Evolutionary conservation across 1,284 basidiomycete genomes (phyloP).

Genomic region (Rhodotorula glutinis): DNA sequence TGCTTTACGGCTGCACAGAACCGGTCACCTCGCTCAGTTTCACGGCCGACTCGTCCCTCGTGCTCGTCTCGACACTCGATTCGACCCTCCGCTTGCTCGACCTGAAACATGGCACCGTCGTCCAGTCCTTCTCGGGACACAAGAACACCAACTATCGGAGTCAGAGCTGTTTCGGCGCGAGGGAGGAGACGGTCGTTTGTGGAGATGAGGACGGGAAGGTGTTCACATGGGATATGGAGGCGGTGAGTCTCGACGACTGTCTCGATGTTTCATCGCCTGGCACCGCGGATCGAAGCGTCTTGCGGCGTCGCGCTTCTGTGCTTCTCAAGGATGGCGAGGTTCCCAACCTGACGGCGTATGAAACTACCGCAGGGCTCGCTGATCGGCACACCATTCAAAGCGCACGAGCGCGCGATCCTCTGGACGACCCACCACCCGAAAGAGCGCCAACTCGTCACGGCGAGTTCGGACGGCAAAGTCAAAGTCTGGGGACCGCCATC

Average conservation of each 20-base stretch:
- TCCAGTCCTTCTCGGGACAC: conserved; percentile 83
- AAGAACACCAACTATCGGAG: conserved; percentile 69
- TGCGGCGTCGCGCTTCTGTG: too few species aligned
- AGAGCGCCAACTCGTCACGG: conserved; percentile 23
- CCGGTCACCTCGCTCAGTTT: conserved; percentile 79
- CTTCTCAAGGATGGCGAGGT: too few species aligned
- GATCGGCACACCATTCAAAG: conserved; percentile 66
- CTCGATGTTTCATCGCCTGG: too few species aligned
- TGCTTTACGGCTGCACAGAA: conserved; percentile 53
- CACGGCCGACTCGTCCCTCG: conserved; percentile 67
- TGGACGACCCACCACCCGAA: conserved; percentile 85
- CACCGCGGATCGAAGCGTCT: too few species aligned
- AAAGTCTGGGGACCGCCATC: conserved; percentile 63
- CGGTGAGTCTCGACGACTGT: conserved; percentile 55
- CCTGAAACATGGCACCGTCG: conserved; percentile 69
- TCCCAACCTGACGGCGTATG: too few species aligned
- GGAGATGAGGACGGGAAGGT: conserved; percentile 86
- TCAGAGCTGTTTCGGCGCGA: conserved; percentile 71
- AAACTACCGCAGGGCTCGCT: conserved; percentile 68
- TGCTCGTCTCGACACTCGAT: conserved; percentile 79
- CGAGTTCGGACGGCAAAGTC: conserved; percentile 61
- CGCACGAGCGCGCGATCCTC: conserved; percentile 77
- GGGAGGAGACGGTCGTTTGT: conserved; percentile 76
- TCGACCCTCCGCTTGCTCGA: conserved; percentile 84
- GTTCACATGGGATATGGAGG: conserved; percentile 88